Base-by-base conservation (phyloP, 2,329 filamentous ascomycete genomes). In the Coniochaeta sp. region DNA sequence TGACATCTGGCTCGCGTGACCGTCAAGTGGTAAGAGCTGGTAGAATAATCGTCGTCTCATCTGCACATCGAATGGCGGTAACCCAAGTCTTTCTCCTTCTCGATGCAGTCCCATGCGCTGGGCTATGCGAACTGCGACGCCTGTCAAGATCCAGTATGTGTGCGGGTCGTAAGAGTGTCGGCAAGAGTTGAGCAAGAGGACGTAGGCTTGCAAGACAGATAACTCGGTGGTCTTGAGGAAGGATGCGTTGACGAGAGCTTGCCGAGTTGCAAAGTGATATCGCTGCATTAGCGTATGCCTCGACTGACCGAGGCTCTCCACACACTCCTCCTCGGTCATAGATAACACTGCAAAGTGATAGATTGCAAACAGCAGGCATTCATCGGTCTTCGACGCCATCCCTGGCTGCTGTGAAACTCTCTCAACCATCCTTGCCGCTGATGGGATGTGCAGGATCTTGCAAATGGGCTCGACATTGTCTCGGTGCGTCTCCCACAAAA, bases 41-140 rank as follows among this genome's bases (percentile, higher is more conserved):
- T 76, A 82, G 72, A 76, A 55, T 4, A 82, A 64, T 40, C 79
- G 68, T 33, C 79, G 74, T 6, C 78, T 70, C 65, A 81, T 72
- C 60, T 83, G 75, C 0, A 71, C 71, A 48, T 83, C 77, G 46
- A 73, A 80, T 38, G 59, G 66, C 35, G 50, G 50, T 6, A 69
- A 35, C 52, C 60, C 56, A 1, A 67, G 56, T 8, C 67, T 60
- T 1, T 59, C 58, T 0, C 70, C 65, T 59, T 82, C 77, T 49
- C 63, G 69, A 47, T 82, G 71, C 6, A 82, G 63, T 1, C 77
- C 77, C 64, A 82, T 75, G 8, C 75, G 70, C 55, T 77, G 72
- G 1, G 75, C 76, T 40, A 79, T 76, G 33, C 78, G 75, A 18
- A 78, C 65, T 0, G 75, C 75, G 27, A 79, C 61, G 4, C 74